Percentiles rank a stretch among this genome's conserved stretches.
Conservation (phyloP, 257 asterid genomes). For the Vinca minor region DNA sequence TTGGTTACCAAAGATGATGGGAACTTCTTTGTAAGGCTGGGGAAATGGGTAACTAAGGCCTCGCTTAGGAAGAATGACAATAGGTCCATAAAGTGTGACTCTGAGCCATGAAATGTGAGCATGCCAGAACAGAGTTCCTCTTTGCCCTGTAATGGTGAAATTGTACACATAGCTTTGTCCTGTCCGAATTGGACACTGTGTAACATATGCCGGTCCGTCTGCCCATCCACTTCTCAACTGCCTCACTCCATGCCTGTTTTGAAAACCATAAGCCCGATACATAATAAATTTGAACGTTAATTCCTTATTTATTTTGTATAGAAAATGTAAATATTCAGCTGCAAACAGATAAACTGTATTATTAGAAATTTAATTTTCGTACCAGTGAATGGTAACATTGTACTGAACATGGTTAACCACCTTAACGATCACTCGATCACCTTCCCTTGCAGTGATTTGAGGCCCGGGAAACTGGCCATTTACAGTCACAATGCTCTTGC, state of each 20-base stretch:
- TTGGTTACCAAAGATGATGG: constrained; percentile 39
- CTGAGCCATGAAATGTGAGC: constrained; percentile 72
- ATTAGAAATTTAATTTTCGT: constrained; percentile 7
- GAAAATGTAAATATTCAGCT: too few relatives aligned
- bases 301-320: too few relatives aligned
- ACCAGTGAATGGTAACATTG: constrained; percentile 59
- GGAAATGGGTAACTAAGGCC: constrained; percentile 48
- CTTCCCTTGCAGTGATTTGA: constrained; percentile 52
- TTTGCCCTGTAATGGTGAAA: constrained; percentile 49
- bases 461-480: constrained; percentile 67
- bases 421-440: constrained; percentile 45
- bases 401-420: constrained; percentile 48
- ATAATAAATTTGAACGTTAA: too few relatives aligned
- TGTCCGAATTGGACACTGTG: constrained; percentile 60
- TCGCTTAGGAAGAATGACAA: constrained; percentile 46
- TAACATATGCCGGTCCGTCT: constrained; percentile 54
- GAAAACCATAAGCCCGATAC: too few relatives aligned
- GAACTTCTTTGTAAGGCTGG: constrained; percentile 44
- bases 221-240: constrained; percentile 68
- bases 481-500: constrained; percentile 53
- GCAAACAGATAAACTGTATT: too few relatives aligned
- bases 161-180: constrained; percentile 50
- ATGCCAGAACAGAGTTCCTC: constrained; percentile 63
- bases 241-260: constrained; percentile 50
- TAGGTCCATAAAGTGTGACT: constrained; percentile 52